Conservation (phyloP, 192 early-diverging fungal species). For the Entomortierella parvispora region DNA sequence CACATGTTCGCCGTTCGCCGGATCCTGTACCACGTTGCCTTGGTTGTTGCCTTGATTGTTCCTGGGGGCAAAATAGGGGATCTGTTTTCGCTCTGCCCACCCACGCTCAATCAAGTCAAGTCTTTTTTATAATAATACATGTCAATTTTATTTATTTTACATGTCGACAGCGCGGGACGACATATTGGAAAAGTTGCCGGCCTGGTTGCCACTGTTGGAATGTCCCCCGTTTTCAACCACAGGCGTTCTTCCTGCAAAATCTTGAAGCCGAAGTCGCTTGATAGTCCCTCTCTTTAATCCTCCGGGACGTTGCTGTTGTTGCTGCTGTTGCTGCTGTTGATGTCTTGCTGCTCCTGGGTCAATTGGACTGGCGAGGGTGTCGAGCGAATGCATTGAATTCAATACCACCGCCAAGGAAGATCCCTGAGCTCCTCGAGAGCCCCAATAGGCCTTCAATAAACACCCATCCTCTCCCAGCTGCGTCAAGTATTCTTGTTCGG, state of each 20-base stretch:
- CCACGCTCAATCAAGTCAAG: too few relatives aligned
- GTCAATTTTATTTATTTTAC: too few relatives aligned
- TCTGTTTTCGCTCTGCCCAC: too few relatives aligned
- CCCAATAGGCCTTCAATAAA: constrained; percentile 46
- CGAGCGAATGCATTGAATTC: constrained; percentile 29
- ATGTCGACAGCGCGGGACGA: not conserved
- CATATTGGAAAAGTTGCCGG: not conserved
- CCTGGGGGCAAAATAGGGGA: too few relatives aligned
- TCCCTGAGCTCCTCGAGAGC: constrained; percentile 35
- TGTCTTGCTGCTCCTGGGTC: not conserved
- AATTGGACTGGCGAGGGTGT: constrained; percentile 6
- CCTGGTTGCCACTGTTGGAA: not conserved
- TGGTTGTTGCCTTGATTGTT: too few relatives aligned
- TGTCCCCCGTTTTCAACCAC: constrained; percentile 30
- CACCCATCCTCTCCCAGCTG: constrained; percentile 45
- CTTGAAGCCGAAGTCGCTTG: constrained; percentile 37
- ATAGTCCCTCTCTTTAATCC: not conserved
- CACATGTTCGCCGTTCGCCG: too few relatives aligned
- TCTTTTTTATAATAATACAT: too few relatives aligned
- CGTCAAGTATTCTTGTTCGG: constrained; percentile 29
- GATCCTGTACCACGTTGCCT: too few relatives aligned
- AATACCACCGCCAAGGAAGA: constrained; percentile 29
- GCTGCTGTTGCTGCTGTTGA: not conserved
- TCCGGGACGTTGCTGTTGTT: not conserved
- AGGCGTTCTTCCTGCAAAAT: constrained; percentile 47